A percentile compares a stretch with the other conserved stretches of the same genome.
These are phyloP conservation scores for Yarrowia deformans DNA, from an alignment of 805 yeast species.

Conservation along the genomic window DNA sequence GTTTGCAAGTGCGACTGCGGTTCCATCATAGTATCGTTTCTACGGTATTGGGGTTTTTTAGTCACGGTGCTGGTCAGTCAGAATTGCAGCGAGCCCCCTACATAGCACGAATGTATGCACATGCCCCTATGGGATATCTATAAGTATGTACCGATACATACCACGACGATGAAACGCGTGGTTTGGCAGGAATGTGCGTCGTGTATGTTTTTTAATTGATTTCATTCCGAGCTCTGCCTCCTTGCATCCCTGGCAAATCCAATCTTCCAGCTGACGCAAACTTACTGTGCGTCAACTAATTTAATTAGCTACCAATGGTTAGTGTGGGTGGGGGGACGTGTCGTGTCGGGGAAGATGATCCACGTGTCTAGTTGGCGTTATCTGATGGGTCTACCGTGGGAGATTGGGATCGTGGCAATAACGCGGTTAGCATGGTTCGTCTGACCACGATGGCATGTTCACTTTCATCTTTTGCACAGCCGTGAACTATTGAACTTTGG, in stretches of 20 bases:
- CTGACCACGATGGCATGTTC: too few relatives aligned
- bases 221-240: conserved; percentile 11
- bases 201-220: conserved; percentile 8
- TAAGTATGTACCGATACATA: background rate
- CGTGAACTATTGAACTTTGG: background rate
- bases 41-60: too few relatives aligned
- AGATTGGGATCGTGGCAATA: too few relatives aligned
- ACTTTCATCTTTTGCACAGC: background rate
- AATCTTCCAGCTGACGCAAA: conserved; percentile 4
- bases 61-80: too few relatives aligned
- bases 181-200: conserved; percentile 34
- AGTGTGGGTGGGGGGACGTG: too few relatives aligned
- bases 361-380: too few relatives aligned
- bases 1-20: too few relatives aligned
- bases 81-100: background rate
- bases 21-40: too few relatives aligned
- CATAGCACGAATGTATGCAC: background rate
- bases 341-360: too few relatives aligned
- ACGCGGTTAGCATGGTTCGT: too few relatives aligned
- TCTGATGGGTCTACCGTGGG: too few relatives aligned
- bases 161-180: conserved; percentile 35
- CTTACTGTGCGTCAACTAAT: background rate
- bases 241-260: conserved; percentile 20
- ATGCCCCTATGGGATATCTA: background rate
- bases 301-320: too few relatives aligned